These are phyloP conservation scores for Fusarium sp. DNA, from an alignment of 2,329 filamentous ascomycete species.

Conservation along the genomic window DNA sequence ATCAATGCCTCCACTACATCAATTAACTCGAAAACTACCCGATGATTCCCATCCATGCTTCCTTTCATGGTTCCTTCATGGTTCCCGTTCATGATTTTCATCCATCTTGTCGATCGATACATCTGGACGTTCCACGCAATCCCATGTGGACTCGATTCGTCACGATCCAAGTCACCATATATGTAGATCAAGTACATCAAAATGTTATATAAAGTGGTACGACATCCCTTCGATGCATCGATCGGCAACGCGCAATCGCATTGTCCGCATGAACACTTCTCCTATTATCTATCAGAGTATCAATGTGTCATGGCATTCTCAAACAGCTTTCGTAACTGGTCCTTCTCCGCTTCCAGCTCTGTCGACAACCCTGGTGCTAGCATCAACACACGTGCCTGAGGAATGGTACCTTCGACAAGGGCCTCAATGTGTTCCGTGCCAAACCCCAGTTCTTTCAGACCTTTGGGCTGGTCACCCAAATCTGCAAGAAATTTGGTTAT, in stretches of 20 bases:
- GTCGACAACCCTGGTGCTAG: conserved; percentile 83
- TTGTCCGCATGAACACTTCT: conserved; percentile 25
- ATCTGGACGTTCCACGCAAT: conserved; percentile 17
- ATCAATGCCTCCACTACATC: not conserved
- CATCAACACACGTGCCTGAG: conserved; percentile 90
- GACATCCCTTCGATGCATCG: conserved; percentile 4
- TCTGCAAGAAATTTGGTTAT: conserved; percentile 82
- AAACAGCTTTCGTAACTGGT: conserved; percentile 77
- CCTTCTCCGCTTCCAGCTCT: conserved; percentile 76
- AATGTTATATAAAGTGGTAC: conserved; percentile 21
- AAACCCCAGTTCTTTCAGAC: conserved; percentile 87
- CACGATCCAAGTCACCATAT: conserved; percentile 13
- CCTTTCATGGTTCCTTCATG: not conserved
- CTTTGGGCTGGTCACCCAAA: conserved; percentile 90
- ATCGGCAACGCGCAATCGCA: conserved; percentile 32
- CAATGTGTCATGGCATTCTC: conserved; percentile 66
- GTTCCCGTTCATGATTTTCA: not conserved
- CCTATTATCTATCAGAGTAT: conserved; percentile 15
- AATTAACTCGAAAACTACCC: conserved; percentile 3
- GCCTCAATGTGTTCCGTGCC: conserved; percentile 78
- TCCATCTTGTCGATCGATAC: conserved; percentile 1
- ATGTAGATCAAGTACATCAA: conserved; percentile 12
- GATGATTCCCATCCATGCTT: not conserved
- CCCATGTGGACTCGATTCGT: conserved; percentile 8
- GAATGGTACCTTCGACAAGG: conserved; percentile 93